These are phyloP conservation scores for Tephrocybe sp. DNA, from an alignment of 768 basidiomycete genomes.

Conservation along the genomic window DNA sequence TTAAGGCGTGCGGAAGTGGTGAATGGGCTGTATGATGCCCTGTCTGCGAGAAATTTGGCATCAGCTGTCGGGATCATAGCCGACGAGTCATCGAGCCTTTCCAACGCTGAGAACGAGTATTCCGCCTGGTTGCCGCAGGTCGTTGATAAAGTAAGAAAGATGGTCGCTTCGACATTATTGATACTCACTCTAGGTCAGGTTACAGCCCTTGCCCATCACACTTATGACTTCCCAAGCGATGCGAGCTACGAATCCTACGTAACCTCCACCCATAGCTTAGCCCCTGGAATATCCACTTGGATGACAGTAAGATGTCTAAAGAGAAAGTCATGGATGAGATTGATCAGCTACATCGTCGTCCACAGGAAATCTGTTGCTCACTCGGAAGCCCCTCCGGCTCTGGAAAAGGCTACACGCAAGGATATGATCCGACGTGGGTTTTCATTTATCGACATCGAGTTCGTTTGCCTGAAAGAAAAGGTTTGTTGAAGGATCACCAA, in stretches of 20 bases:
- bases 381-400: conserved; percentile 30
- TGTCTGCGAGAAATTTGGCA: conserved; percentile 25
- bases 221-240: conserved; percentile 45
- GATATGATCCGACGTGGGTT: conserved; percentile 34
- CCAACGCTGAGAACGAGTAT: conserved; percentile 29
- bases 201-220: conserved; percentile 38
- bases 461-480: not conserved
- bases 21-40: conserved; percentile 31
- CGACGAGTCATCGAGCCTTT: conserved; percentile 37
- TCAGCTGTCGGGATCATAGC: conserved; percentile 35
- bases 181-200: conserved; percentile 21
- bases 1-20: conserved; percentile 37
- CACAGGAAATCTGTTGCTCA: conserved; percentile 36
- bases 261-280: conserved; percentile 22
- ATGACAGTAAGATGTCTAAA: conserved; percentile 30
- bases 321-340: not conserved
- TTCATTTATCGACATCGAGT: not conserved
- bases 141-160: conserved; percentile 21
- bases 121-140: conserved; percentile 33
- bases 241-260: conserved; percentile 28
- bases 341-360: not conserved
- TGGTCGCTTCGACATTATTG: not conserved
- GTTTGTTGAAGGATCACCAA: conserved; percentile 28
- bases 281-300: conserved; percentile 32
- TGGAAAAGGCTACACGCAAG: conserved; percentile 30